Evolutionary conservation across 2,329 filamentous ascomycete species (phyloP), one percentile per base, ranked within the genome.

Genomic region (Colletotrichum caudatum): DNA sequence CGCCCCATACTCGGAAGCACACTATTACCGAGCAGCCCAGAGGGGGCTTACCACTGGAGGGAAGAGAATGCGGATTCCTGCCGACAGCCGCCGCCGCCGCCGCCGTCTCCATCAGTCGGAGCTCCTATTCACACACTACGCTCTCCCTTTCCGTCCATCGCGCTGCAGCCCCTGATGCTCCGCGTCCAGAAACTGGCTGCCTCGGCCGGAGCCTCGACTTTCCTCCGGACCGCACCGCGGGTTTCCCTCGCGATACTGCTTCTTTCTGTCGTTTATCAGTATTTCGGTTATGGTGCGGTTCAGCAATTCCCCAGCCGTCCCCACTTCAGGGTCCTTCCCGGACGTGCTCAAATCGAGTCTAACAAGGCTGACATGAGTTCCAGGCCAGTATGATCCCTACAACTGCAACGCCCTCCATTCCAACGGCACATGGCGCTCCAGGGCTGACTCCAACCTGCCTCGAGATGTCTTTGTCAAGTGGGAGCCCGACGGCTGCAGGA

Each of bases 401-500:
- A 86, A 87, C 78, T 91, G 89, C 77, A 77, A 79, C 23, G 84
- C 85, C 5, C 80, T 90, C 39, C 79, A 88, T 7, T 83, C 82
- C 50, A 79, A 83, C 74, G 89, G 89, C 41, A 80, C 81, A 73
- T 91, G 89, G 88, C 69, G 78, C 73, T 68, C 69, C 26, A 76
- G 77, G 75, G 78, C 77, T 35, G 76, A 77, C 74, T 72, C 74
- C 71, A 71, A 69, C 75, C 51, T 73, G 75, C 66, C 78, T 8
- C 67, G 39, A 16, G 39, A 72, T 56, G 64, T 61, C 0, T 86
- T 84, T 74, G 79, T 82, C 44, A 83, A 84, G 74, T 91, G 90
- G 90, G 87, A 90, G 68, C 87, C 89, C 5, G 83, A 83, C 29
- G 87, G 87, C 35, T 92, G 90, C 78, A 85, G 88, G 71, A 82